Evolutionary conservation across 495 filamentous ascomycete genomes (phyloP).

Genomic region (Lasiosphaeria miniovina): DNA sequence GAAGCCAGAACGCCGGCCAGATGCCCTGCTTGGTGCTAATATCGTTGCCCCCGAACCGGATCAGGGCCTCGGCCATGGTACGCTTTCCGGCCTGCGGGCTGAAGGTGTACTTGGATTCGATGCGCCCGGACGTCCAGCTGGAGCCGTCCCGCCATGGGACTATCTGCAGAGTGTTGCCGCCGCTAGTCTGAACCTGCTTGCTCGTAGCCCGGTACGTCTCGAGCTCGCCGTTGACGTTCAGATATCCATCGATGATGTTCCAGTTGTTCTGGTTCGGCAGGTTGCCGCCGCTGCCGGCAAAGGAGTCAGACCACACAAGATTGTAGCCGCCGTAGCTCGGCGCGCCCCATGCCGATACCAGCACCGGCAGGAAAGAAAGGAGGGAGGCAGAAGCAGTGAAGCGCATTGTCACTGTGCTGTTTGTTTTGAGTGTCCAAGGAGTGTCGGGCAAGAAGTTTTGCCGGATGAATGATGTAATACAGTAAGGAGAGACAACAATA

Average conservation of each 20-base stretch:
- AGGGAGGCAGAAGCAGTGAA: slow-evolving; percentile 11
- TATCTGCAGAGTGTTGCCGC: slow-evolving; percentile 43
- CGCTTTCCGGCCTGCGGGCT: slow-evolving; percentile 35
- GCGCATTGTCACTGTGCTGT: slow-evolving; percentile 16
- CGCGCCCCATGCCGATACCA: slow-evolving; percentile 29
- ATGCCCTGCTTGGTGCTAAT: slow-evolving; percentile 43
- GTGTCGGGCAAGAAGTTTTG: background rate
- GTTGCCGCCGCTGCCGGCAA: slow-evolving; percentile 29
- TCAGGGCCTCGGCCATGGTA: slow-evolving; percentile 41
- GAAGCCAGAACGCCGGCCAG: slow-evolving; percentile 55
- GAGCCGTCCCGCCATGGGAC: slow-evolving; percentile 38
- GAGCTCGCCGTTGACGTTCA: slow-evolving; percentile 43
- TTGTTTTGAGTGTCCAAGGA: background rate
- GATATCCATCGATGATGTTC: slow-evolving; percentile 39
- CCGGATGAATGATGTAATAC: background rate
- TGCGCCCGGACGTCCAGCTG: slow-evolving; percentile 48
- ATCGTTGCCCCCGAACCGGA: slow-evolving; percentile 42
- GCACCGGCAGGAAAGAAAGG: slow-evolving; percentile 14
- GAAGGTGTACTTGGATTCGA: slow-evolving; percentile 47
- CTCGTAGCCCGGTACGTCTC: slow-evolving; percentile 39
- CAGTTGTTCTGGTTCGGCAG: slow-evolving; percentile 36
- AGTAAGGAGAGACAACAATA: background rate
- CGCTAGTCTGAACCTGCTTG: slow-evolving; percentile 41
- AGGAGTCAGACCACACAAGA: slow-evolving; percentile 40
- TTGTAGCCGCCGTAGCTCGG: slow-evolving; percentile 34